Base-by-base conservation (phyloP, 1,284 basidiomycete species). In the Abortiporus biennis region DNA sequence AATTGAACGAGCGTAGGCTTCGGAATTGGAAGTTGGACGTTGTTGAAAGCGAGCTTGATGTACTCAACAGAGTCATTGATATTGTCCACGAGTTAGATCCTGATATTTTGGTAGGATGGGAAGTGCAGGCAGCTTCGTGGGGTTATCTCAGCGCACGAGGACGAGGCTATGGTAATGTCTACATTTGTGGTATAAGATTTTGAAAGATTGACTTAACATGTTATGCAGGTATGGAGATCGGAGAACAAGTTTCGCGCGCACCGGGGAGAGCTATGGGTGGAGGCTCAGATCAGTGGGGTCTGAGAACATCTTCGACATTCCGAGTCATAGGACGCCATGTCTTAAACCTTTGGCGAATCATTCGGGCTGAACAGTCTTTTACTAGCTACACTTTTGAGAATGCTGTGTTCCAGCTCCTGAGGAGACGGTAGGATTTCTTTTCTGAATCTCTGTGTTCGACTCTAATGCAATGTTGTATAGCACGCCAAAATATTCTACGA, bases 81-180 rank as follows among this genome's bases (percentile, higher is more conserved):
- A 64, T 82, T 17, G 77, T 96, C 1, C 63, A 80, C 19, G 75
- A 81, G 0, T 68, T 89, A 54, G 92, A 99, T 62, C 95, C 95
- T 0, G 95, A 99, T 58, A 84, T 97, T 33, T 59, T 99, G 2
- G 76, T 80, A 0, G 95, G 95, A 6, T 98, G 92, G 88, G 94
- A 99, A 52, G 74, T 96, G 11, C 90, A 97, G 56, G 73, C 74
- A 13, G 71, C 77, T 0, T 92, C 89, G 1, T 99, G 95, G 95
- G 93, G 93, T 0, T 98, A 93, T 62, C 64, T 97, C 1, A 68
- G 74, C 40, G 76, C 78, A n/a, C 73, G 94, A 36, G 85, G 80
- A 22, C 60, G 62, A 46, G 62, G 66, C 8, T 80, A 83, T 49
- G 80, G 89, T 88, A 49, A 42, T 65, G 58, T n/a, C n/a, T n/a